phyloP scores from a whole-genome alignment of 2,329 filamentous ascomycete species.

The Hypocrella siamensis region DNA sequence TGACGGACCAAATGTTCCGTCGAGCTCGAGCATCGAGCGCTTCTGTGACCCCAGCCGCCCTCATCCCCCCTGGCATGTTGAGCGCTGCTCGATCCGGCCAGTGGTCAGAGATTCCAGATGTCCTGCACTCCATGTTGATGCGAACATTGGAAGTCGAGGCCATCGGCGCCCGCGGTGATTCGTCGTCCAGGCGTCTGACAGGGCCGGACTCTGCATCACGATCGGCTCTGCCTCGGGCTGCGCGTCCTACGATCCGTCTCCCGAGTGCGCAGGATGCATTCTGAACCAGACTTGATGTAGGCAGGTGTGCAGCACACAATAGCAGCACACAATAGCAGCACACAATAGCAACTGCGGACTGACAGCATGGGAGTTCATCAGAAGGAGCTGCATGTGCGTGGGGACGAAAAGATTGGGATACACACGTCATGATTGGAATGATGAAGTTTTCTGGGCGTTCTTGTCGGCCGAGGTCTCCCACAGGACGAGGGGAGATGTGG shows the following conservation, averaged over 20 bases:
- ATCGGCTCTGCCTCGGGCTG: conserved; percentile 1
- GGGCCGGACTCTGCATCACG: neutral
- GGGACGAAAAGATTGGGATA: neutral
- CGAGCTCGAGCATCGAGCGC: conserved; percentile 11
- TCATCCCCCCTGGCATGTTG: conserved; percentile 36
- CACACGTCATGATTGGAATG: neutral
- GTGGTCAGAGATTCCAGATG: conserved; percentile 42
- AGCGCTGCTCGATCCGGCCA: conserved; percentile 37
- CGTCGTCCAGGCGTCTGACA: neutral
- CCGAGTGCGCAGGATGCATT: conserved; percentile 4
- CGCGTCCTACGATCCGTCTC: conserved; percentile 4
- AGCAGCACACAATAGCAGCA: neutral
- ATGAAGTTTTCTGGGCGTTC: neutral
- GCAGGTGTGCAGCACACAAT: neutral
- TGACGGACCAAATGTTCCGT: conserved; percentile 19
- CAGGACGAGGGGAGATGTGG: neutral
- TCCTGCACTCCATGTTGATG: conserved; percentile 36
- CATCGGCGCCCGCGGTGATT: conserved; percentile 2
- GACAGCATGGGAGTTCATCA: too few relatives aligned
- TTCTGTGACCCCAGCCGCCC: conserved; percentile 13
- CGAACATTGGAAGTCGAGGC: conserved; percentile 26
- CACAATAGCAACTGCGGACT: too few relatives aligned
- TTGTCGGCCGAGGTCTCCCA: neutral
- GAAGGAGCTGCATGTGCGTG: too few relatives aligned
- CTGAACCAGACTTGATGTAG: neutral